Conservation (phyloP, 208 protist genomes). For the Wallacemonas sp. region DNA sequence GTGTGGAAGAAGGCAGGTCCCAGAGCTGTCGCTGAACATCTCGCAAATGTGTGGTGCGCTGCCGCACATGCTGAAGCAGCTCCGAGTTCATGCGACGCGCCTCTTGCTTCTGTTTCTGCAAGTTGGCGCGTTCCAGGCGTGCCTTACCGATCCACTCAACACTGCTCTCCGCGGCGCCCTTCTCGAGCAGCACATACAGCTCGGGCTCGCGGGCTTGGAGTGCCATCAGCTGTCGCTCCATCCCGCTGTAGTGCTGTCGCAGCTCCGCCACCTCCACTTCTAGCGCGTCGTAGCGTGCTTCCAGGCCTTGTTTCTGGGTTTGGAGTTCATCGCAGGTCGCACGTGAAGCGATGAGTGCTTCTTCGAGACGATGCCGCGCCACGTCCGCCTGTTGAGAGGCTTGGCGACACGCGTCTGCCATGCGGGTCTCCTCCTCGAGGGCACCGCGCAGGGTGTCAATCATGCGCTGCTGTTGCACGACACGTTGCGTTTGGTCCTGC, state of each 20-base stretch:
- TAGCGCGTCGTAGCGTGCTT: slow-evolving; percentile 29
- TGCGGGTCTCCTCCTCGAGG: slow-evolving; percentile 57
- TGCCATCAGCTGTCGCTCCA: slow-evolving; percentile 50
- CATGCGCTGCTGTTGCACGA: slow-evolving; percentile 64
- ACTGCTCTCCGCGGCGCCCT: slow-evolving; percentile 31
- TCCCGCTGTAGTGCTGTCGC: slow-evolving; percentile 31
- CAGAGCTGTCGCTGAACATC: slow-evolving; percentile 50
- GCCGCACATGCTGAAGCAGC: slow-evolving; percentile 57
- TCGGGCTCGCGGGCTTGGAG: slow-evolving; percentile 37
- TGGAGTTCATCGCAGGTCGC: slow-evolving; percentile 27
- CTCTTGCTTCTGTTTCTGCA: slow-evolving; percentile 55
- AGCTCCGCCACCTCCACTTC: slow-evolving; percentile 51
- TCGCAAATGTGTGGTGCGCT: slow-evolving; percentile 52
- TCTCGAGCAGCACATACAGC: slow-evolving; percentile 60
- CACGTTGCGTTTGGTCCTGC: slow-evolving; percentile 47
- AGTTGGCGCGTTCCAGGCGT: slow-evolving; percentile 37
- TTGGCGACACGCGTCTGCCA: slow-evolving; percentile 44
- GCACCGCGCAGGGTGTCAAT: slow-evolving; percentile 53
- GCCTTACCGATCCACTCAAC: slow-evolving; percentile 59
- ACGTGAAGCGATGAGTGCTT: slow-evolving; percentile 28
- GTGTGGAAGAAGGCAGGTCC: slow-evolving; percentile 14
- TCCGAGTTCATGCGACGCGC: slow-evolving; percentile 54
- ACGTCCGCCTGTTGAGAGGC: slow-evolving; percentile 36
- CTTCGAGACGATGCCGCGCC: slow-evolving; percentile 31
- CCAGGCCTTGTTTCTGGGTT: slow-evolving; percentile 12